A percentile compares a stretch with the other conserved stretches of the same genome.
phyloP scores from a whole-genome alignment of 2,329 filamentous ascomycete genomes.

The Aspergillus piperis region DNA sequence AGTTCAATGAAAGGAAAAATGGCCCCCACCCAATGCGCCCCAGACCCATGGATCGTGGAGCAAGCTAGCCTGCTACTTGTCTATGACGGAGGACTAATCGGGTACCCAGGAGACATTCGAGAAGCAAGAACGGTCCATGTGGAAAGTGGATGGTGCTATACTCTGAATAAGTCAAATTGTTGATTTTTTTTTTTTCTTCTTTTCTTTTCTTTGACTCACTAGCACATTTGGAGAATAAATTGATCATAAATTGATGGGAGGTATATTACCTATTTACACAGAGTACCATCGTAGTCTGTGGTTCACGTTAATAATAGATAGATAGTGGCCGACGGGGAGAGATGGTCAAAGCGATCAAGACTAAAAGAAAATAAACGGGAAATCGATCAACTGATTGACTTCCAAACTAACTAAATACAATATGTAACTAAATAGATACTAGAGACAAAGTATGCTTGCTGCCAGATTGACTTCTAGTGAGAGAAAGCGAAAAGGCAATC shows the following conservation, averaged over 20 bases:
- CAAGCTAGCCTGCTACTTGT: slow-evolving; percentile 5
- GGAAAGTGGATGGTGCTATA: slow-evolving; percentile 2
- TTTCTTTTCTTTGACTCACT: too few relatives aligned
- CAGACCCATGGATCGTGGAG: slow-evolving; percentile 19
- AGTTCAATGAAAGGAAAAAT: slow-evolving; percentile 9
- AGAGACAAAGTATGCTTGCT: too few relatives aligned
- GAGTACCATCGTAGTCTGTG: not conserved
- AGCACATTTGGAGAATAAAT: not conserved
- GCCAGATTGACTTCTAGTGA: not conserved
- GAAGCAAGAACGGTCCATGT: slow-evolving; percentile 4
- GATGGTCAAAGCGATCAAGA: slow-evolving; percentile 1
- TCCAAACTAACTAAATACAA: too few relatives aligned
- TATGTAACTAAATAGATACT: too few relatives aligned
- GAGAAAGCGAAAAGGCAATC: not conserved
- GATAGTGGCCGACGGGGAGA: not conserved
- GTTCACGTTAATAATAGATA: slow-evolving; percentile 5
- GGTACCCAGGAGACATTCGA: slow-evolving; percentile 1
- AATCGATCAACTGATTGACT: slow-evolving; percentile 3
- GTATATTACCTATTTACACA: not conserved
- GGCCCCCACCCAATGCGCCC: slow-evolving; percentile 16
- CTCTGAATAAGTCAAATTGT: not conserved
- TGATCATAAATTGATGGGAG: not conserved
- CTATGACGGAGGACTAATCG: slow-evolving; percentile 6
- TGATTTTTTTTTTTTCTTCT: too few relatives aligned
- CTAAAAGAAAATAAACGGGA: not conserved